Evolutionary conservation across 2,329 filamentous ascomycete species (phyloP).

Genomic region (Mycocentrospora acerina): DNA sequence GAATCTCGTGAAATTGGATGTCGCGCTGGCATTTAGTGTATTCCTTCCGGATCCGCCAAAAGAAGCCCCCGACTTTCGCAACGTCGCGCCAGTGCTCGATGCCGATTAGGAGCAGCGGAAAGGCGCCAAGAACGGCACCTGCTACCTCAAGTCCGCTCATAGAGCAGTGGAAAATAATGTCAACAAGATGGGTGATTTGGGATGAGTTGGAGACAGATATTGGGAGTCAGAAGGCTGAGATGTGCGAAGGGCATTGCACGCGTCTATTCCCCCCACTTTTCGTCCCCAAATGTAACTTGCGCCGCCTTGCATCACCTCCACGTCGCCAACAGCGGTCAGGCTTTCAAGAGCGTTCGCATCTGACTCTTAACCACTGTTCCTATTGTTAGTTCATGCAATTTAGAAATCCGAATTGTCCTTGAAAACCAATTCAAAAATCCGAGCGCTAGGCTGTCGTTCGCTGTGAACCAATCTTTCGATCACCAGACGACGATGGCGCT

Average conservation of each 20-base stretch:
- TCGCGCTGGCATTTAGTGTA: constrained; percentile 15
- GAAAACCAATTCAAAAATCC: too few relatives aligned
- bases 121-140: constrained; percentile 17
- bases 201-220: neutral
- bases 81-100: constrained; percentile 20
- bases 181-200: neutral
- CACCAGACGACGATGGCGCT: neutral
- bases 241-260: neutral
- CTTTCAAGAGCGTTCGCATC: neutral
- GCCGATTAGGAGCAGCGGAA: constrained; percentile 17
- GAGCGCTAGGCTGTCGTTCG: too few relatives aligned
- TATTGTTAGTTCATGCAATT: neutral
- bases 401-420: neutral
- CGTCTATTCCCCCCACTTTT: neutral
- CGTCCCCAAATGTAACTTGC: neutral
- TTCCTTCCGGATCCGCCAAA: constrained; percentile 13
- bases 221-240: neutral
- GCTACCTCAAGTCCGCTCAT: constrained; percentile 24
- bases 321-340: neutral
- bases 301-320: neutral
- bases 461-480: neutral
- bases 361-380: neutral
- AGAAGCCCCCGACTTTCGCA: constrained; percentile 17
- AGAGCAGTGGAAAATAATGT: neutral
- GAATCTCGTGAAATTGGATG: constrained; percentile 10